These are phyloP conservation scores for Nicotiana paniculata DNA, from an alignment of 257 asterid genomes.

Conservation along the genomic window DNA sequence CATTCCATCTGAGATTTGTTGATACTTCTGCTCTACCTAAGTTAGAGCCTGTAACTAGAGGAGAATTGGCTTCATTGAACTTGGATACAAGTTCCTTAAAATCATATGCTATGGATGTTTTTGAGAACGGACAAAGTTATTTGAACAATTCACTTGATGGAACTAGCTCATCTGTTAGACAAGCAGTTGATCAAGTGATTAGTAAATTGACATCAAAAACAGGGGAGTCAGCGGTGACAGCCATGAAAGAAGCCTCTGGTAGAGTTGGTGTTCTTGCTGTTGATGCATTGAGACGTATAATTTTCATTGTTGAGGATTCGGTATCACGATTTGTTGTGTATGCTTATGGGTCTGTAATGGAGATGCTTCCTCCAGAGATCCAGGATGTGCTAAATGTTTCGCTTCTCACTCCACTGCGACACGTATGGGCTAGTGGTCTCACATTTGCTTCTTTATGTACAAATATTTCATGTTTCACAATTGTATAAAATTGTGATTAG, in stretches of 20 bases:
- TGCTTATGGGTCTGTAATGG: conserved; percentile 59
- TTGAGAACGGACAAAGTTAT: conserved; percentile 39
- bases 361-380: conserved; percentile 57
- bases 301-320: conserved; percentile 52
- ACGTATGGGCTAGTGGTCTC: conserved; percentile 29
- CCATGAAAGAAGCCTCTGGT: conserved; percentile 57
- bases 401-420: conserved; percentile 50
- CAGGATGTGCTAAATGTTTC: conserved; percentile 46
- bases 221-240: conserved; percentile 56
- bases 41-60: conserved; percentile 16
- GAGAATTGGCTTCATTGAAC: conserved; percentile 25
- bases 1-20: conserved; percentile 31
- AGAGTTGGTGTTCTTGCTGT: conserved; percentile 43
- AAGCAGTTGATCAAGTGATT: conserved; percentile 40
- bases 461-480: not conserved
- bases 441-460: not conserved
- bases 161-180: conserved; percentile 39
- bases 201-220: conserved; percentile 36
- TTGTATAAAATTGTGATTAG: not conserved
- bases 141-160: conserved; percentile 43
- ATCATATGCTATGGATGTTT: conserved; percentile 23
- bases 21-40: conserved; percentile 28
- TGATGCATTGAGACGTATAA: conserved; percentile 45
- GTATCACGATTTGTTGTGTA: conserved; percentile 38
- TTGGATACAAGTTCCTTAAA: conserved; percentile 30